phyloP scores from a whole-genome alignment of 2,329 filamentous ascomycete species.

The Phialocephala subalpina region DNA sequence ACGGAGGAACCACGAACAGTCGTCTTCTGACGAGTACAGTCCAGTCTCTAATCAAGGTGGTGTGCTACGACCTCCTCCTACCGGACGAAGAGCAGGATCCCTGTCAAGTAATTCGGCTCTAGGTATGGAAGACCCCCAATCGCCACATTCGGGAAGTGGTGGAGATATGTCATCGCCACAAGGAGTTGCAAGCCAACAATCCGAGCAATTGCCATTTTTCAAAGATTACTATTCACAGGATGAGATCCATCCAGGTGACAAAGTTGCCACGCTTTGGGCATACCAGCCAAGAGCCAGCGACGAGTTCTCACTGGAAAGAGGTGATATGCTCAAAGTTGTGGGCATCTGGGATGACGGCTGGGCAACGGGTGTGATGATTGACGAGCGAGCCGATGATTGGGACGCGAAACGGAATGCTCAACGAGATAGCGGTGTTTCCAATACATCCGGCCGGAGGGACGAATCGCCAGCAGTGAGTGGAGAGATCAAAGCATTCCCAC shows the following conservation, averaged over 20 bases:
- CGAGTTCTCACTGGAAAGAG: slow-evolving; percentile 91
- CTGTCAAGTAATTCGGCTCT: slow-evolving; percentile 85
- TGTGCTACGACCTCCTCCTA: slow-evolving; percentile 65
- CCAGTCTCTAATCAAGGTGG: slow-evolving; percentile 72
- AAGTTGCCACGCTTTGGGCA: slow-evolving; percentile 92
- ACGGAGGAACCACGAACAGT: slow-evolving; percentile 60
- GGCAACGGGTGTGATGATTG: slow-evolving; percentile 89
- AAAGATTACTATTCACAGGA: slow-evolving; percentile 99
- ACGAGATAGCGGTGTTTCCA: slow-evolving; percentile 92
- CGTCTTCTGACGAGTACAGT: slow-evolving; percentile 78
- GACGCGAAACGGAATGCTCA: slow-evolving; percentile 78
- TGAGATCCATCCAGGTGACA: slow-evolving; percentile 90
- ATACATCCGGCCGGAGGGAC: slow-evolving; percentile 71
- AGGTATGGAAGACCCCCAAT: slow-evolving; percentile 72
- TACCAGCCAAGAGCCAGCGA: slow-evolving; percentile 94
- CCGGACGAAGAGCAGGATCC: slow-evolving; percentile 80
- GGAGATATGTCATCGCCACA: slow-evolving; percentile 85
- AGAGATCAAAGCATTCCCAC: slow-evolving; percentile 96
- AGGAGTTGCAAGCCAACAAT: slow-evolving; percentile 86
- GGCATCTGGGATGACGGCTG: slow-evolving; percentile 99
- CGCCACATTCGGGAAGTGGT: slow-evolving; percentile 72
- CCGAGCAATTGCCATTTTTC: slow-evolving; percentile 94
- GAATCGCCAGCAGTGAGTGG: slow-evolving; percentile 73
- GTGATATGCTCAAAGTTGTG: slow-evolving; percentile 97
- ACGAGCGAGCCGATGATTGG: slow-evolving; percentile 89